Evolutionary conservation across 2,329 filamentous ascomycete species (phyloP).

Genomic region (Aspergillus sp.): DNA sequence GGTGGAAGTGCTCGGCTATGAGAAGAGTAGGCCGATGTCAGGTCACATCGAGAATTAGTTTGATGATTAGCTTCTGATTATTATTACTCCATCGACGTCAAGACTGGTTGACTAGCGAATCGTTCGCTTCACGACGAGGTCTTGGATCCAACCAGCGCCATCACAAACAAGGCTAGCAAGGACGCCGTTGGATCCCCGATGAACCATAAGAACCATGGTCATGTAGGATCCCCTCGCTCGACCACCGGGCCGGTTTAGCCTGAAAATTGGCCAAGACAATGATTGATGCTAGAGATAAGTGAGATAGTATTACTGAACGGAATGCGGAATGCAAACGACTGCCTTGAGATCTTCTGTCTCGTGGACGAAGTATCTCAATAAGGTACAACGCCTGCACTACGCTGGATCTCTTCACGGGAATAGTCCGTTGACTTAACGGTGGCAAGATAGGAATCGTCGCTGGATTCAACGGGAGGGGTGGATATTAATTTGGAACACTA

Average conservation of each 20-base stretch:
- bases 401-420: background rate
- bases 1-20: too few species aligned
- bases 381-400: background rate
- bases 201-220: conserved; percentile 6
- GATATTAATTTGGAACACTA: conserved; percentile 12
- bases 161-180: conserved; percentile 4
- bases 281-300: background rate
- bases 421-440: background rate
- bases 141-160: background rate
- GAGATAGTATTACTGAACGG: background rate
- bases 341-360: too few species aligned
- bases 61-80: background rate
- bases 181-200: conserved; percentile 7
- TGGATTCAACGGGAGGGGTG: background rate
- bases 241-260: background rate
- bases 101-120: background rate
- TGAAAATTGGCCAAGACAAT: too few species aligned
- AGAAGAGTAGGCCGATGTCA: too few species aligned
- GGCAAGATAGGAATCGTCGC: background rate
- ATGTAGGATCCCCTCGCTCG: conserved; percentile 2
- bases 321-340: too few species aligned
- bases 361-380: too few species aligned
- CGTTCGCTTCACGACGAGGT: background rate
- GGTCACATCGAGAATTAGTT: too few species aligned
- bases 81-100: conserved; percentile 5